A percentile compares a stretch with the other conserved stretches of the same genome.
Evolutionary conservation across 1,139 yeast genomes (phyloP).

Genomic region (Blastobotrys buckinghamii): DNA sequence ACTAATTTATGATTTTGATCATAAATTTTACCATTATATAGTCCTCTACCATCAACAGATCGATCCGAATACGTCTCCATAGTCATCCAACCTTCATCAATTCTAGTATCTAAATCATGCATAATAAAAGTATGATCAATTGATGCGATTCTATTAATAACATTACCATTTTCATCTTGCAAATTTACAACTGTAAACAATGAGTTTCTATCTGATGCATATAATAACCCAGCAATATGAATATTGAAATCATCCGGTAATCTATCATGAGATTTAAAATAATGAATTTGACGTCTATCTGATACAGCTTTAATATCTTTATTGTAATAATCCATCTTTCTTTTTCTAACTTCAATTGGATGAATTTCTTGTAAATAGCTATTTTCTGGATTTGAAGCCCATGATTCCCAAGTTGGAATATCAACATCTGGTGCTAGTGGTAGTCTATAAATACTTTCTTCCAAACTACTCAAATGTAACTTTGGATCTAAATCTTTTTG

Average conservation of each 20-base stretch:
- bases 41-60: conserved; percentile 29
- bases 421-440: conserved; percentile 31
- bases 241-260: conserved; percentile 25
- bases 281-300: conserved; percentile 28
- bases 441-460: conserved; percentile 17
- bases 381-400: conserved; percentile 18
- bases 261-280: conserved; percentile 22
- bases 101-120: conserved; percentile 26
- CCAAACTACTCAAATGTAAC: conserved; percentile 14
- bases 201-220: conserved; percentile 33
- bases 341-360: conserved; percentile 31
- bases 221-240: conserved; percentile 30
- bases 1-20: conserved; percentile 23
- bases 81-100: conserved; percentile 27
- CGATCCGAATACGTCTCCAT: conserved; percentile 32
- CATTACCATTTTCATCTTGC: conserved; percentile 19
- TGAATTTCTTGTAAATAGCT: conserved; percentile 21
- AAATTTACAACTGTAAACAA: conserved; percentile 30
- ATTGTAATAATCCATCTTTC: conserved; percentile 24
- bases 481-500: conserved; percentile 22
- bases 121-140: conserved; percentile 31
- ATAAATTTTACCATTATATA: conserved; percentile 32
- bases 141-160: conserved; percentile 27
- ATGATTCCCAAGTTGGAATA: conserved; percentile 22
- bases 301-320: conserved; percentile 14